phyloP scores from a whole-genome alignment of 192 early-diverging fungal genomes.

The Linnemannia exigua region DNA sequence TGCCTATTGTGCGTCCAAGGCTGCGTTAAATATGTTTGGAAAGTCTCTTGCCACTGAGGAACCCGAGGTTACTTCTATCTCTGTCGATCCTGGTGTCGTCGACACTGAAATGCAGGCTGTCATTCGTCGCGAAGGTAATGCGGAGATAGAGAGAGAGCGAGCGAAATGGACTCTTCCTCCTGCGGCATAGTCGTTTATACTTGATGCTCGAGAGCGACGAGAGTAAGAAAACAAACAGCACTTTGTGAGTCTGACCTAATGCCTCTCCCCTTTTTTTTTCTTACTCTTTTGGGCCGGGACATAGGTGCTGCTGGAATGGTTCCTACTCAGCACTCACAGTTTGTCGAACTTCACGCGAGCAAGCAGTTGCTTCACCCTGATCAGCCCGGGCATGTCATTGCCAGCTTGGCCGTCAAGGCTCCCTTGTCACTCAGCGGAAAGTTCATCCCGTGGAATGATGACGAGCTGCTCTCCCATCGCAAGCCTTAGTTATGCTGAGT shows the following conservation, averaged over 20 bases:
- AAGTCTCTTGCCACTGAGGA: conserved; percentile 80
- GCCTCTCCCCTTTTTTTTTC: too few species aligned
- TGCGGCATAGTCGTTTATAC: too few species aligned
- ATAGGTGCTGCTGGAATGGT: conserved; percentile 70
- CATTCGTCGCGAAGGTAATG: conserved; percentile 69
- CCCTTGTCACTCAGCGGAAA: conserved; percentile 72
- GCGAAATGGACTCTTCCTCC: too few species aligned
- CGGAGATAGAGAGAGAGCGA: too few species aligned
- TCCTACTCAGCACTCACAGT: conserved; percentile 66
- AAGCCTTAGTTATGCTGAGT: conserved; percentile 26
- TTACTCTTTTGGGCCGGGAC: too few species aligned
- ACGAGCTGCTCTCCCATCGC: conserved; percentile 52
- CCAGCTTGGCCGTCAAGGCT: conserved; percentile 73
- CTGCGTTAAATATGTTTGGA: conserved; percentile 84
- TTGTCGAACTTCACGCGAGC: conserved; percentile 64
- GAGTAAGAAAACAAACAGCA: too few species aligned
- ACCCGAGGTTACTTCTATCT: conserved; percentile 72
- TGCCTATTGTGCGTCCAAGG: conserved; percentile 89
- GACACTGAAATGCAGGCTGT: conserved; percentile 89
- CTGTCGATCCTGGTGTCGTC: conserved; percentile 88
- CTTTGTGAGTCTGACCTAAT: too few species aligned
- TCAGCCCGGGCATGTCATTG: conserved; percentile 79
- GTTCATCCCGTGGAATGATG: conserved; percentile 79
- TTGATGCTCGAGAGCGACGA: too few species aligned
- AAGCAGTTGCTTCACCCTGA: conserved; percentile 75